Evolutionary conservation across 805 yeast species (phyloP).

Genomic region (Clavispora santaluciae): DNA sequence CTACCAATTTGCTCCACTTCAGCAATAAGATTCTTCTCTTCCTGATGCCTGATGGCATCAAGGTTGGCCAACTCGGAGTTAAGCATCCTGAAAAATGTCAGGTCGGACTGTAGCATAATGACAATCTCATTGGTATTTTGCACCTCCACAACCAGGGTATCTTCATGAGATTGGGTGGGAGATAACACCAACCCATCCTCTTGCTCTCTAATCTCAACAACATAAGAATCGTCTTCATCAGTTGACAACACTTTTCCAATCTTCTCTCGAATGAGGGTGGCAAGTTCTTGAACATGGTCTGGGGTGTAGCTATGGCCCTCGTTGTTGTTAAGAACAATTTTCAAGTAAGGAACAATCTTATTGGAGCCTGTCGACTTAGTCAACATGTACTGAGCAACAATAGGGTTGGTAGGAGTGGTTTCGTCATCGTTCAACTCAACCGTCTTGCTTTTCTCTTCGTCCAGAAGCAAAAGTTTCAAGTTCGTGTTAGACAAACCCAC

Average conservation of each 20-base stretch:
- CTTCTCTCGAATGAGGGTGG: conserved; percentile 23
- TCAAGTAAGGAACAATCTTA: conserved; percentile 35
- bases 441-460: conserved; percentile 18
- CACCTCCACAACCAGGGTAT: conserved; percentile 8
- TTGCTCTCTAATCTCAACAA: conserved; percentile 27
- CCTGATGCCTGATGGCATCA: conserved; percentile 37
- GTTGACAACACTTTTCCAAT: conserved; percentile 21
- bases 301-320: conserved; percentile 23
- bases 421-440: conserved; percentile 32
- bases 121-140: conserved; percentile 29
- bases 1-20: conserved; percentile 42
- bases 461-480: conserved; percentile 32
- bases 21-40: conserved; percentile 38
- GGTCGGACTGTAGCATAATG: conserved; percentile 50
- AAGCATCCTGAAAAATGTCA: conserved; percentile 55
- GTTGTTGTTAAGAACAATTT: conserved; percentile 32
- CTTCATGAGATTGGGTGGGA: conserved; percentile 17
- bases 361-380: conserved; percentile 21
- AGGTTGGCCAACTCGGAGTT: conserved; percentile 49
- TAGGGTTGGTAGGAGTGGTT: conserved; percentile 32
- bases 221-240: conserved; percentile 19
- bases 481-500: conserved; percentile 52
- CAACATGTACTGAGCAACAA: conserved; percentile 39
- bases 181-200: conserved; percentile 24
- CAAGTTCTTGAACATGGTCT: conserved; percentile 30